These are phyloP conservation scores for Orychophragmus violaceus DNA, from an alignment of 345 rosid species.

Conservation along the genomic window DNA sequence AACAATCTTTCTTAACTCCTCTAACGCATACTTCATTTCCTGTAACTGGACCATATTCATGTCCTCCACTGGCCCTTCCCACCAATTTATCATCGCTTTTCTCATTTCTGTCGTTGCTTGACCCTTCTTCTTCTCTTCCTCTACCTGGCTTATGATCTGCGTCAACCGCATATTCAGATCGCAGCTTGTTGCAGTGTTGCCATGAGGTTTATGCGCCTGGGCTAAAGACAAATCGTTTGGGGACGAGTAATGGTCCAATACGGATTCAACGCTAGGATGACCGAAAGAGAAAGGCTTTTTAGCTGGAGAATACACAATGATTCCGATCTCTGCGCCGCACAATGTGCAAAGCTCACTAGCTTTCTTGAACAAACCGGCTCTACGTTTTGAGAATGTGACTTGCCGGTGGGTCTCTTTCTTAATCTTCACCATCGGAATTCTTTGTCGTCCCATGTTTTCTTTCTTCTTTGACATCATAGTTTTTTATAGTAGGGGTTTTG, in stretches of 20 bases:
- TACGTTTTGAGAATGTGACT: constrained; percentile 18
- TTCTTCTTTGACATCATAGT: constrained; percentile 17
- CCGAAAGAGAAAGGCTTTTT: too few relatives aligned
- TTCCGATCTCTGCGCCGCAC: constrained; percentile 13
- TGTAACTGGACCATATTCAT: constrained; percentile 18
- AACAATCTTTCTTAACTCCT: constrained; percentile 5
- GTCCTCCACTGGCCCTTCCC: constrained; percentile 9
- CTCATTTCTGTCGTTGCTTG: constrained; percentile 6
- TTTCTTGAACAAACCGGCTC: constrained; percentile 24
- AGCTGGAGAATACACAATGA: too few relatives aligned
- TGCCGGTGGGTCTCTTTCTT: too few relatives aligned
- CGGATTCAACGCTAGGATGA: constrained; percentile 12
- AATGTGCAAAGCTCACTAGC: constrained; percentile 20
- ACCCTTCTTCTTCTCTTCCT: constrained; percentile 18
- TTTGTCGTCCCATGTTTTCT: too few relatives aligned
- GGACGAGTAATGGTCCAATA: constrained; percentile 7
- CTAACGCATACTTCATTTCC: constrained; percentile 10
- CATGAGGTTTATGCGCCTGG: neutral
- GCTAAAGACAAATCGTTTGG: neutral
- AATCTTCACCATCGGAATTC: too few relatives aligned
- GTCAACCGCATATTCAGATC: neutral
- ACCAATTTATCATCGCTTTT: constrained; percentile 7
- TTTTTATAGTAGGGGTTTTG: neutral
- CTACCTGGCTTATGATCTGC: constrained; percentile 1
- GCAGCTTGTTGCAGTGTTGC: neutral